phyloP scores from a whole-genome alignment of 805 yeast genomes.

The Debaryomyces prosopidis region DNA sequence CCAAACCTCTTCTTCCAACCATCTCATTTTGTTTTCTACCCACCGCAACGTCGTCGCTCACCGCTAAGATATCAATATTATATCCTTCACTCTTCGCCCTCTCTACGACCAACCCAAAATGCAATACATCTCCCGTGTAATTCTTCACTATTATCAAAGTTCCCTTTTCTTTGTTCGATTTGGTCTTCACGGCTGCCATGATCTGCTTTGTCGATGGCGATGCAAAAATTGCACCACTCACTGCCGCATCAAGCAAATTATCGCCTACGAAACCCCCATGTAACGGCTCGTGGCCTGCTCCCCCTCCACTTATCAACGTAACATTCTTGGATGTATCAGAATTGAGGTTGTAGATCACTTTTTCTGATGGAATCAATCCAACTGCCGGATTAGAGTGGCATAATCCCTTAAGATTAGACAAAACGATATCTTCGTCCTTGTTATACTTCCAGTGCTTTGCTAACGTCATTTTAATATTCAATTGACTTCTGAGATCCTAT shows the following conservation, averaged over 20 bases:
- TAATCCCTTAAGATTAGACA: constrained; percentile 52
- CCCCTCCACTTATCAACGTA: constrained; percentile 85
- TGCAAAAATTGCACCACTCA: constrained; percentile 89
- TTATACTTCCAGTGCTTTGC: constrained; percentile 54
- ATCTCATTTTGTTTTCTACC: constrained; percentile 86
- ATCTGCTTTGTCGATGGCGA: constrained; percentile 94
- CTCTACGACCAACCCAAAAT: constrained; percentile 90
- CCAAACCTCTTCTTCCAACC: constrained; percentile 93
- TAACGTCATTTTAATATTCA: constrained; percentile 17
- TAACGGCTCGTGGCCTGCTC: constrained; percentile 93
- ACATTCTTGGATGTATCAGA: constrained; percentile 52
- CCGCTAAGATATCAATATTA: constrained; percentile 69
- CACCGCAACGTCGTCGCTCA: constrained; percentile 92
- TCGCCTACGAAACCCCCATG: constrained; percentile 91
- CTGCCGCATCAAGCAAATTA: constrained; percentile 83
- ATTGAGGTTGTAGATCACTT: constrained; percentile 50
- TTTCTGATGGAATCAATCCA: constrained; percentile 53
- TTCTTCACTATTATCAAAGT: constrained; percentile 82
- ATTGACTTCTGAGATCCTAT: neutral
- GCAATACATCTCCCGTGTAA: constrained; percentile 92
- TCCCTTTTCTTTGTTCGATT: constrained; percentile 53
- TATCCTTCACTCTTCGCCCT: constrained; percentile 79
- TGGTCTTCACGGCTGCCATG: constrained; percentile 64
- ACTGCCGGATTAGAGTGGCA: constrained; percentile 56
- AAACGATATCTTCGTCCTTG: constrained; percentile 44